Conservation (phyloP, 2,329 filamentous ascomycete species). For the Westerdykella aurantiaca region DNA sequence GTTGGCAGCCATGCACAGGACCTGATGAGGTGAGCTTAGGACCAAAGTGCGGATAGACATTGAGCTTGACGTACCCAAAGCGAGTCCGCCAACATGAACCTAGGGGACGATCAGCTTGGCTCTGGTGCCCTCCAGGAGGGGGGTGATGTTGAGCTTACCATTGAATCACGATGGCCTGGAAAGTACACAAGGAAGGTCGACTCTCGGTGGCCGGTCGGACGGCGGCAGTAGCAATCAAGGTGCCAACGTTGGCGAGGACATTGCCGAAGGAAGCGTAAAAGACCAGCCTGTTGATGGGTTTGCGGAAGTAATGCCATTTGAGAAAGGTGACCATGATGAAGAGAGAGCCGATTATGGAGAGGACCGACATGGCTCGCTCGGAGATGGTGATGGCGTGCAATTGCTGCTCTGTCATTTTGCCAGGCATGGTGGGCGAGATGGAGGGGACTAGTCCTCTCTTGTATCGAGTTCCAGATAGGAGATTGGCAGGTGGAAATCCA, state of each 20-base stretch:
- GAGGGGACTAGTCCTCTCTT: background rate
- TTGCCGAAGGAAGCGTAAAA: constrained; percentile 83
- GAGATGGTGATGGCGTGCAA: constrained; percentile 51
- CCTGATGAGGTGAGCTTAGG: constrained; percentile 25
- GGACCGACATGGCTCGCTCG: constrained; percentile 62
- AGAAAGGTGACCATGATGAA: constrained; percentile 69
- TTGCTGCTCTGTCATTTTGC: constrained; percentile 8
- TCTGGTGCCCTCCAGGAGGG: constrained; percentile 10
- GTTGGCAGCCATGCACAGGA: constrained; percentile 75
- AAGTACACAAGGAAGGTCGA: constrained; percentile 59
- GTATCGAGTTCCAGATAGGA: background rate
- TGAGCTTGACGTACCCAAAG: constrained; percentile 48
- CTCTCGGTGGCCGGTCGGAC: constrained; percentile 35
- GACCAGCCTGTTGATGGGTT: constrained; percentile 79
- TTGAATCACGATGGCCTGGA: constrained; percentile 75
- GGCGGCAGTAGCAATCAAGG: constrained; percentile 63
- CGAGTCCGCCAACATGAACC: constrained; percentile 72
- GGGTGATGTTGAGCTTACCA: constrained; percentile 52
- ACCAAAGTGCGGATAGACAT: background rate
- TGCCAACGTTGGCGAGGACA: constrained; percentile 69
- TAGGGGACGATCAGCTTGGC: constrained; percentile 32
- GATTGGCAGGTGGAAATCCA: background rate
- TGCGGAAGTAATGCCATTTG: constrained; percentile 64
- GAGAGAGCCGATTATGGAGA: constrained; percentile 65
- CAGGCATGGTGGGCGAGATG: background rate